A percentile compares a stretch with the other conserved stretches of the same genome.
These are phyloP conservation scores for Phlyctochytrium arcticum DNA, from an alignment of 192 early-diverging fungal genomes.

Conservation along the genomic window DNA sequence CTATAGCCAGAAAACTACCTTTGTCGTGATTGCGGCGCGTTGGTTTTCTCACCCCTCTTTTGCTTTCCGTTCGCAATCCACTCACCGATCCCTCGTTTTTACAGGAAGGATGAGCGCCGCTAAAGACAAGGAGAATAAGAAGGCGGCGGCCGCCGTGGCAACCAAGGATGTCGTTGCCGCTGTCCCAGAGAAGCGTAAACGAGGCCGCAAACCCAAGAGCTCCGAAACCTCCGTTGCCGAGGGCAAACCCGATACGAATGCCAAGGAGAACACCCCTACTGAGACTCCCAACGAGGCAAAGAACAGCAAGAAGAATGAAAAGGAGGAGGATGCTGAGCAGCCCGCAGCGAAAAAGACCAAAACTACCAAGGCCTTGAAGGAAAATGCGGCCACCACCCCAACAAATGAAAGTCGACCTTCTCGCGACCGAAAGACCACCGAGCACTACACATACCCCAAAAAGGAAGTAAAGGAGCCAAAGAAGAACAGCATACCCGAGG, in stretches of 20 bases:
- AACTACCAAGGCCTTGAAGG: neutral
- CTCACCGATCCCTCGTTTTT: too few species aligned
- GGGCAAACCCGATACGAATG: neutral
- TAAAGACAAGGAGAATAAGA: too few species aligned
- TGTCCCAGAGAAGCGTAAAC: neutral
- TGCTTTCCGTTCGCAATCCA: too few species aligned
- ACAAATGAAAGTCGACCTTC: neutral
- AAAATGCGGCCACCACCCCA: too few species aligned
- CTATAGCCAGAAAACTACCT: too few species aligned
- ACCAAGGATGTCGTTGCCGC: too few species aligned
- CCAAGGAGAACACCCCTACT: neutral
- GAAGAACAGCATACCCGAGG: slow-evolving; percentile 18
- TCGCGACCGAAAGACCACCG: slow-evolving; percentile 9
- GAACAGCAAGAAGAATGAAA: neutral
- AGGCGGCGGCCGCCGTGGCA: too few species aligned
- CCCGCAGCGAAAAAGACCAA: neutral
- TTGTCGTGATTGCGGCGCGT: too few species aligned
- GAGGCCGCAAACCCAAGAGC: neutral
- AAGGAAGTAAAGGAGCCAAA: neutral
- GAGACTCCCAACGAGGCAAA: neutral
- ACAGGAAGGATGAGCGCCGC: too few species aligned
- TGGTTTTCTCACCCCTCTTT: too few species aligned
- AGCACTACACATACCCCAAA: neutral
- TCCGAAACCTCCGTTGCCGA: too few species aligned
- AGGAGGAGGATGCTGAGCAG: neutral